Conservation (phyloP, 306 rosid genomes). For the Lablab purpureus region DNA sequence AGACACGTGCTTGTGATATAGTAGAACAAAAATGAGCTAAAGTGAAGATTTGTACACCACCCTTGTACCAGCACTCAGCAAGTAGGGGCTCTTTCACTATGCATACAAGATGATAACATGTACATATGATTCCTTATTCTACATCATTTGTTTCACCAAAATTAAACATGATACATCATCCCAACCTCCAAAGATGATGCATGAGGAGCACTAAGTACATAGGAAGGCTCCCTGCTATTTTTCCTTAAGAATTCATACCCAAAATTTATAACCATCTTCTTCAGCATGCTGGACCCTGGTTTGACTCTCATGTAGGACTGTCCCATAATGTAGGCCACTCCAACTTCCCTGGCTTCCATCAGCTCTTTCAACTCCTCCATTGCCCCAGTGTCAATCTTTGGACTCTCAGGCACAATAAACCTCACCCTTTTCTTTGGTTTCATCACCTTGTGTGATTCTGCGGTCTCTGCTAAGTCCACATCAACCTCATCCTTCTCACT, state of each 20-base stretch:
- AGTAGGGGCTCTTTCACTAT: constrained; percentile 1
- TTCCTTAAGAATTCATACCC: constrained; percentile 88
- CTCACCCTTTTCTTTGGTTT: constrained; percentile 65
- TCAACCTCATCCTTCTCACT: constrained; percentile 34
- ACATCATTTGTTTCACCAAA: constrained; percentile 34
- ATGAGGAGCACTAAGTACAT: constrained; percentile 65
- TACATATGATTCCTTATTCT: constrained; percentile 52
- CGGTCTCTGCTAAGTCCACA: constrained; percentile 42
- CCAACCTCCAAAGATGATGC: constrained; percentile 90
- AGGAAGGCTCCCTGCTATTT: constrained; percentile 72
- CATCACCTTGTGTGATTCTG: constrained; percentile 45
- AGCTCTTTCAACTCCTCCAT: constrained; percentile 75
- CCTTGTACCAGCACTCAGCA: background rate
- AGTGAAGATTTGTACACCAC: background rate
- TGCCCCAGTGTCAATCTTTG: constrained; percentile 55
- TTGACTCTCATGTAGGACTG: constrained; percentile 82
- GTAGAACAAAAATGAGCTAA: background rate
- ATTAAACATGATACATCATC: constrained; percentile 79
- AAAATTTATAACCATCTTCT: constrained; percentile 66
- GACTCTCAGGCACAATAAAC: constrained; percentile 79
- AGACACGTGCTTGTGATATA: background rate
- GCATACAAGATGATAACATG: constrained; percentile 43
- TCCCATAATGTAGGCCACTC: constrained; percentile 85
- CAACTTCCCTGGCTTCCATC: constrained; percentile 87
- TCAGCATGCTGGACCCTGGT: constrained; percentile 70